Percentiles rank a stretch among this genome's conserved stretches.
Evolutionary conservation across 805 yeast species (phyloP).

Genomic region (Yamadazyma endophytica): DNA sequence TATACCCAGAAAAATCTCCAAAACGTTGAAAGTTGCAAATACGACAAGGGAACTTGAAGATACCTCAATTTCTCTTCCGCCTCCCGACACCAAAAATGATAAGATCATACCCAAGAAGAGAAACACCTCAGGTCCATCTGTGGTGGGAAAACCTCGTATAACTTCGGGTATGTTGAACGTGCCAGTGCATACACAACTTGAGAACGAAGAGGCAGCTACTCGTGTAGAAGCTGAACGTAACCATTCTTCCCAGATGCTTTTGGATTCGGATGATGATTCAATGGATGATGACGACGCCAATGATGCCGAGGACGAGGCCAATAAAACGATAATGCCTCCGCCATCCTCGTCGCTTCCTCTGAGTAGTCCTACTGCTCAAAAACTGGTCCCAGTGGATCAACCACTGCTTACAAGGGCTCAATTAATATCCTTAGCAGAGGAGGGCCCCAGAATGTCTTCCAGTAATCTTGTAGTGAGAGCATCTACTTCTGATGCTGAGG

Average conservation of each 20-base stretch:
- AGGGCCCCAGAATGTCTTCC: too few species aligned
- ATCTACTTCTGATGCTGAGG: too few species aligned
- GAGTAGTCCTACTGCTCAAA: slow-evolving; percentile 7
- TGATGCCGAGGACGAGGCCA: slow-evolving; percentile 1
- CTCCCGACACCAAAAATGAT: slow-evolving; percentile 22
- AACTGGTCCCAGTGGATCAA: neutral
- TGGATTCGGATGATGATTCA: slow-evolving; percentile 1
- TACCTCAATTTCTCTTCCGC: slow-evolving; percentile 28
- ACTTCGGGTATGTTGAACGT: slow-evolving; percentile 40
- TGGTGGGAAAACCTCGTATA: slow-evolving; percentile 18
- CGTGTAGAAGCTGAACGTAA: slow-evolving; percentile 1
- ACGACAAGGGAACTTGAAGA: slow-evolving; percentile 9
- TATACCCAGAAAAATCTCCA: slow-evolving; percentile 17
- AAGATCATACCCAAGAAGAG: slow-evolving; percentile 27
- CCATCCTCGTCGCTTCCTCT: slow-evolving; percentile 5
- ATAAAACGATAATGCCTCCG: slow-evolving; percentile 6
- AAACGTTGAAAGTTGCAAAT: slow-evolving; percentile 1
- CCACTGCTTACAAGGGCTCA: neutral
- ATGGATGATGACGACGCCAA: slow-evolving; percentile 2
- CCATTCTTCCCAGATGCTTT: too few species aligned
- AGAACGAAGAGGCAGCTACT: slow-evolving; percentile 14
- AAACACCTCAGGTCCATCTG: slow-evolving; percentile 1
- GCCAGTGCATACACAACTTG: slow-evolving; percentile 28
- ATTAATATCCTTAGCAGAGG: neutral
- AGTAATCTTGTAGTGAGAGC: too few species aligned